Evolutionary conservation across 1,284 basidiomycete genomes (phyloP), one percentile per base, ranked within the genome.

Genomic region (Marasmius fiardii): DNA sequence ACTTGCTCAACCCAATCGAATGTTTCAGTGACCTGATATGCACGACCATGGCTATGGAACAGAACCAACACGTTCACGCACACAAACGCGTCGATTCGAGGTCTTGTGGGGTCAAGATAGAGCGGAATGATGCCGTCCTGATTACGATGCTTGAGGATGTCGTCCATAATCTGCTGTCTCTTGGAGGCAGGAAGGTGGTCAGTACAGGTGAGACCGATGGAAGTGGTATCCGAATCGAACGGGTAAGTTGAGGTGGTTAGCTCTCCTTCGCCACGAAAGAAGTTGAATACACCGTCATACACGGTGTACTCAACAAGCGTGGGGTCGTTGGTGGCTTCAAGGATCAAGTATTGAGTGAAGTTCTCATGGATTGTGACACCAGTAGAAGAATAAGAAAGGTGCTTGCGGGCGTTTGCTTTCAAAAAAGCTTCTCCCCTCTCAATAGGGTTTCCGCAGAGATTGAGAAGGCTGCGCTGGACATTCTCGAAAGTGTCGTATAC

Each of bases 301-400:
- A 48, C 48, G 39, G 33, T 55, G 37, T 37, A 26, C 28, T 18
- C 51, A 20, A 56, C 55, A 23, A 67, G 71, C 55, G 59, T 81
- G 75, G 63, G 68, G 60, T 83, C 72, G n/a, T 68, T 62, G 0
- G 80, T 83, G 5, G 73, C 70, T 58, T 85, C 83, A n/a, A 81
- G 67, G 52, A 85, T 80, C 20, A 85, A 68, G 4, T 83, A 72
- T 59, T 83, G 81, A 3, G 79, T 72, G 56, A 82, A 83, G 60
- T 82, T 82, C 64, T 84, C 81, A 50, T 71, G 63, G 21, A 83
- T 63, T n/a, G 68, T 60, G 0, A 73, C 62, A 16, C 76, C 75
- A n/a, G 63, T 65, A 44, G 74, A 70, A 0, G 80, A 82, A 20
- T 76, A 67, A 3, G 82, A 83, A 37, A 73, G 61, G 34, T 79